Base-by-base conservation (phyloP, 2,329 filamentous ascomycete genomes). In the Albifimbria verrucaria region DNA sequence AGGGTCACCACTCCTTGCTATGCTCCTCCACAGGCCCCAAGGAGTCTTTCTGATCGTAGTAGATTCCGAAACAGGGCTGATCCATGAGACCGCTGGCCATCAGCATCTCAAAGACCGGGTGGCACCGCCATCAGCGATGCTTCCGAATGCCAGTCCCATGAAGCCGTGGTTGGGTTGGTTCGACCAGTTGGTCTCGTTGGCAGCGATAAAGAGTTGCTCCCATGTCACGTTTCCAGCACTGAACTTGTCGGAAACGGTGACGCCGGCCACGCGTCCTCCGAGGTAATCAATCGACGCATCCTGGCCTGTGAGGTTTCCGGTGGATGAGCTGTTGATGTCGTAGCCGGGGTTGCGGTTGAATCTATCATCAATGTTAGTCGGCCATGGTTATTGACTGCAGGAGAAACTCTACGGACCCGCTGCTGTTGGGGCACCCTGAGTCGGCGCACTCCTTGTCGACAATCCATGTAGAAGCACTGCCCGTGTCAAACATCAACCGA, bases 391-490 rank as follows among this genome's bases (percentile, higher is more conserved):
- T 4, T 39, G 9, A 12, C 11, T 39, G 12, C 15, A 39, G 4
- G 12, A n/a, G 12, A 17, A 12, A 4, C 4, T 39, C 32, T 12
- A 39, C 60, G 51, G 41, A 63, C 52, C 62, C 59, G 50, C 55
- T 59, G 42, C 26, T 44, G 32, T 70, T 65, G 3, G 45, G 3
- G 45, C 70, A 72, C n/a, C n/a, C n/a, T 1, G 52, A 56, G 2
- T 58, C 52, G 5, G 62, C 60, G 55, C 64, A 70, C 12, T 49
- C 51, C 18, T 21, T 47, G 25, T 67, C 65, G 32, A 68, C 52
- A 5, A 70, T 60, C 69, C 70, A 72, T 1, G 68, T 50, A 0
- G 69, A 65, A 2, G 69, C 51, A 50, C 67, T 71, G 21, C 70
- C 69, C 0, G 68, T 72, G 54, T 72, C 69, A 52, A 70, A 71